phyloP scores from a whole-genome alignment of 225 moss, liverwort and hornwort species.

The Physcomitrellopsis africana region DNA sequence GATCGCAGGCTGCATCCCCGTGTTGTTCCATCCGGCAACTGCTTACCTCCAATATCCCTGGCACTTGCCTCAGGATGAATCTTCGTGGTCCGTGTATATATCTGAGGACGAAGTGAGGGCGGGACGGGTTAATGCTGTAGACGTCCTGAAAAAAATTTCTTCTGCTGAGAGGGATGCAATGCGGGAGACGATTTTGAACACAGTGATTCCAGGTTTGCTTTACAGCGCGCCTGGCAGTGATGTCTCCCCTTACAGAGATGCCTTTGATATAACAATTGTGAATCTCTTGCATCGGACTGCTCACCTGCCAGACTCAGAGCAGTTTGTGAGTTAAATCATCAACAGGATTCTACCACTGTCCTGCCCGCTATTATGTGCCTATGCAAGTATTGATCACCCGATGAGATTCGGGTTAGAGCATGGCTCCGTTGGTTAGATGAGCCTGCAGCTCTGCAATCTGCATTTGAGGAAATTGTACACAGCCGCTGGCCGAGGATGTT shows the following conservation, averaged over 20 bases:
- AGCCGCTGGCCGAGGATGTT: no score
- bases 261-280: constrained; percentile 78
- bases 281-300: constrained; percentile 55
- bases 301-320: background rate
- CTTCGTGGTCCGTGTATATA: constrained; percentile 75
- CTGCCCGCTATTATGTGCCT: no score
- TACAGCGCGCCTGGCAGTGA: constrained; percentile 75
- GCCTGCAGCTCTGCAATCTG: no score
- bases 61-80: constrained; percentile 76
- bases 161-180: constrained; percentile 48
- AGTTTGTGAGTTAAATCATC: background rate
- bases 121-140: constrained; percentile 52
- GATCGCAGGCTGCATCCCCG: constrained; percentile 86
- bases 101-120: constrained; percentile 52
- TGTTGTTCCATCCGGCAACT: constrained; percentile 80
- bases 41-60: constrained; percentile 92
- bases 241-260: constrained; percentile 69
- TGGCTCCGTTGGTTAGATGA: no score
- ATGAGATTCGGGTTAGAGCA: no score
- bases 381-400: no score
- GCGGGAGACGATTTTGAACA: constrained; percentile 59
- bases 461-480: no score
- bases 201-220: constrained; percentile 73
- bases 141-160: constrained; percentile 51
- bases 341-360: no score